phyloP scores from a whole-genome alignment of 2,329 filamentous ascomycete genomes.

The Hirsutella minnesotensis region DNA sequence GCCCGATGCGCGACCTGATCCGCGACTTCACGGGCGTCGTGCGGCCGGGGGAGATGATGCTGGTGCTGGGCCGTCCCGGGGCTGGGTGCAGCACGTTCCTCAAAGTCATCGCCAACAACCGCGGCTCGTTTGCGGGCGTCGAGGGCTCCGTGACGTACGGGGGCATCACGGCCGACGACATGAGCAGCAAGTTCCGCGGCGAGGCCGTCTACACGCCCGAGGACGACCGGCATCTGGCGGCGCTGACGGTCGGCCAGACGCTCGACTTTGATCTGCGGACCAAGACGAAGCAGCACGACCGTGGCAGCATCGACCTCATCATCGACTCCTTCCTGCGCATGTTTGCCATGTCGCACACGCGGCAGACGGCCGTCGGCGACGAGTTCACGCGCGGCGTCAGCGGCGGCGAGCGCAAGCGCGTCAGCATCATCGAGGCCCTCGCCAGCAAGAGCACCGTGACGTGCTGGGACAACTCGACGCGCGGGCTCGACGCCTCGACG shows the following conservation, averaged over 20 bases:
- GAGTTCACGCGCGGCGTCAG: slow-evolving; percentile 52
- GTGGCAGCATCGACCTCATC: background rate
- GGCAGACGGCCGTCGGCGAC: slow-evolving; percentile 58
- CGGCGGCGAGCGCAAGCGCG: slow-evolving; percentile 59
- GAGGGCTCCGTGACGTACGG: slow-evolving; percentile 56
- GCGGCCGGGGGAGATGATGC: slow-evolving; percentile 56
- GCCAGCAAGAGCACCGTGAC: slow-evolving; percentile 49
- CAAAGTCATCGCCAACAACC: slow-evolving; percentile 61
- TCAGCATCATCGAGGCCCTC: slow-evolving; percentile 61
- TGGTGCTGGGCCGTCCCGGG: slow-evolving; percentile 56
- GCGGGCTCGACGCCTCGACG: slow-evolving; percentile 60
- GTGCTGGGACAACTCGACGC: slow-evolving; percentile 64
- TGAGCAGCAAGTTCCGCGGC: slow-evolving; percentile 42
- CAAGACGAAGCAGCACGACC: slow-evolving; percentile 39
- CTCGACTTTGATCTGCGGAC: slow-evolving; percentile 55
- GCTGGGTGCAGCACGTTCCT: slow-evolving; percentile 60
- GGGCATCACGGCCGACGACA: slow-evolving; percentile 28
- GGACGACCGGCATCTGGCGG: slow-evolving; percentile 56
- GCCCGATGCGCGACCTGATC: slow-evolving; percentile 52
- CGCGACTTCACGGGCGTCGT: slow-evolving; percentile 55
- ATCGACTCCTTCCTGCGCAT: slow-evolving; percentile 39
- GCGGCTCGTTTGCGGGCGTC: slow-evolving; percentile 50
- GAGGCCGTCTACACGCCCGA: slow-evolving; percentile 61
- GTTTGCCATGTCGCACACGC: slow-evolving; percentile 59
- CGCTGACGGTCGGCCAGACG: slow-evolving; percentile 54